These are phyloP conservation scores for Xerophyta viscosa DNA, from an alignment of 106 monocot species.

Conservation along the genomic window DNA sequence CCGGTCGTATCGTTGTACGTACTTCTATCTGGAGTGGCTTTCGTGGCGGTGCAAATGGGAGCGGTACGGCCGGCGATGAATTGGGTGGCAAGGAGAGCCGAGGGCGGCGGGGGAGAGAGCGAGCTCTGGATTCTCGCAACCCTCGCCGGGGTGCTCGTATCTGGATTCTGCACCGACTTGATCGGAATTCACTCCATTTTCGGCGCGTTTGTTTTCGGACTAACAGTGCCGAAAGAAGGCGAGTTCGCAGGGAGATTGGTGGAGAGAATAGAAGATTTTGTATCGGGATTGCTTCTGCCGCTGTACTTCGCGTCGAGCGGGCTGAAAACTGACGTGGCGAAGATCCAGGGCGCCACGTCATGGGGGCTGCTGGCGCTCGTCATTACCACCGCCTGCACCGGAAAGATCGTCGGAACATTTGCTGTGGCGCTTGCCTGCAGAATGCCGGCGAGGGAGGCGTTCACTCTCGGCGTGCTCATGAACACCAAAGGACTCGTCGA, in stretches of 20 bases:
- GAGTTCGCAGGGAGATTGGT: conserved; percentile 44
- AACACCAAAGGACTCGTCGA: conserved; percentile 89
- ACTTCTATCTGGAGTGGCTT: conserved; percentile 42
- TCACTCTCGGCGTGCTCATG: conserved; percentile 65
- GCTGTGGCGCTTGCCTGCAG: conserved; percentile 29
- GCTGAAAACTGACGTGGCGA: conserved; percentile 54
- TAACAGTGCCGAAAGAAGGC: conserved; percentile 65
- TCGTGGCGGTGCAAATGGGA: conserved; percentile 32
- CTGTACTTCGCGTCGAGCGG: conserved; percentile 87
- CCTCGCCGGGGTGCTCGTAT: conserved; percentile 45
- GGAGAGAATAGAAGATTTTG: conserved; percentile 85
- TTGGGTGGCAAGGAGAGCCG: conserved; percentile 43
- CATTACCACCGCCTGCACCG: conserved; percentile 36
- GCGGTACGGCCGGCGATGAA: conserved; percentile 38
- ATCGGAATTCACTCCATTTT: conserved; percentile 84
- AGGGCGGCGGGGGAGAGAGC: conserved; percentile 26
- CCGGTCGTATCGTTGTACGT: conserved; percentile 63
- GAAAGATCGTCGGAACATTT: conserved; percentile 49
- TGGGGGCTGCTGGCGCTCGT: conserved; percentile 62
- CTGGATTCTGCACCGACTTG: conserved; percentile 54
- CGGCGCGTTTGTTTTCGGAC: conserved; percentile 80
- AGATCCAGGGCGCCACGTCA: conserved; percentile 27
- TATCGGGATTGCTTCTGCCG: conserved; percentile 62
- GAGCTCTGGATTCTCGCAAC: conserved; percentile 52
- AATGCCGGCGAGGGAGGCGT: conserved; percentile 38